phyloP scores from a whole-genome alignment of 768 basidiomycete species.

The Leccinum fibrillosum region DNA sequence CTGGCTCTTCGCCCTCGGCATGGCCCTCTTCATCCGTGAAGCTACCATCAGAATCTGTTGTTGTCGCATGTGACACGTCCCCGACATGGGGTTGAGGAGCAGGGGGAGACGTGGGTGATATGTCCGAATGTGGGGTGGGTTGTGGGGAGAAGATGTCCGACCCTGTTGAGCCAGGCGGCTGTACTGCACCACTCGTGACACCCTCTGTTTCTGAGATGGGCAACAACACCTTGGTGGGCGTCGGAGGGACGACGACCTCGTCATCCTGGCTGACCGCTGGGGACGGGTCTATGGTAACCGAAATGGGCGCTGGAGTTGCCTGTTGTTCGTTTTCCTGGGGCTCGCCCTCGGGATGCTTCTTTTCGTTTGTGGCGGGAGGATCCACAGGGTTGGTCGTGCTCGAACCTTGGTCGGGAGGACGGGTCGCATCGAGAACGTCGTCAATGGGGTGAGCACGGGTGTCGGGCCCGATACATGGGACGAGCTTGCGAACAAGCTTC shows the following conservation, averaged over 20 bases:
- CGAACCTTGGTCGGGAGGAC: slow-evolving; percentile 15
- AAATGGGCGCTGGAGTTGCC: slow-evolving; percentile 22
- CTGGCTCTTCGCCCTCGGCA: slow-evolving; percentile 67
- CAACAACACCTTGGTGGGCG: slow-evolving; percentile 42
- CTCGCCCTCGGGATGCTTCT: slow-evolving; percentile 23
- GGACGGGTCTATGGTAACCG: slow-evolving; percentile 19
- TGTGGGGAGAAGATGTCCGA: slow-evolving; percentile 31
- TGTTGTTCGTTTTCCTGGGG: slow-evolving; percentile 36
- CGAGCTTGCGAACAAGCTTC: slow-evolving; percentile 56
- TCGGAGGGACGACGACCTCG: slow-evolving; percentile 45
- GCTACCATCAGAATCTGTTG: slow-evolving; percentile 35
- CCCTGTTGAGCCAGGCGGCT: slow-evolving; percentile 82
- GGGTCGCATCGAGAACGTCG: slow-evolving; percentile 27
- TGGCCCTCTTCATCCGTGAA: slow-evolving; percentile 64
- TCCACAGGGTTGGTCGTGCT: slow-evolving; percentile 23
- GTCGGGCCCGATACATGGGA: slow-evolving; percentile 64
- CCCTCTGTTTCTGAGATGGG: slow-evolving; percentile 80
- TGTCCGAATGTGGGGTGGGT: slow-evolving; percentile 21
- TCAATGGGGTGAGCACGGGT: slow-evolving; percentile 44
- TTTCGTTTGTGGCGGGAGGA: slow-evolving; percentile 26
- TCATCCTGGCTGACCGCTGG: slow-evolving; percentile 27
- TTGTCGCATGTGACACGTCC: slow-evolving; percentile 30
- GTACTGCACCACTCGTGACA: slow-evolving; percentile 87
- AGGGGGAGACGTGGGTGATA: slow-evolving; percentile 21
- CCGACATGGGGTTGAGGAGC: slow-evolving; percentile 28